Evolutionary conservation across 202 grass and related monocot genomes (phyloP).

Genomic region (Tripidium arundinaceum): DNA sequence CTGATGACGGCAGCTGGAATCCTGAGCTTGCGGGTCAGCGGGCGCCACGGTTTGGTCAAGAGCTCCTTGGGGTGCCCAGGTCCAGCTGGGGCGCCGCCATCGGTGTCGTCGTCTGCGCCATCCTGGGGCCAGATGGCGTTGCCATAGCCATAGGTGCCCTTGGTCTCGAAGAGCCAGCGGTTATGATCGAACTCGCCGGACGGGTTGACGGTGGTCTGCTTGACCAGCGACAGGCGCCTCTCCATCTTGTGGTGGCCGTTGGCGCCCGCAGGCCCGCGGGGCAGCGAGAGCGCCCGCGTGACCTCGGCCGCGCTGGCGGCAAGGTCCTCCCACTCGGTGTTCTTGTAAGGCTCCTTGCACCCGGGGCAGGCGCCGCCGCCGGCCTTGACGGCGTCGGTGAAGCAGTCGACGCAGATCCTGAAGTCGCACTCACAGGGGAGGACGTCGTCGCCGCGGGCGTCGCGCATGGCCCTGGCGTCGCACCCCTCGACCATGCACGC

Average conservation of each 20-base stretch:
- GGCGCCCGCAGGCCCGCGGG: not conserved
- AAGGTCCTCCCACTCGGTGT: conserved; percentile 66
- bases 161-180: conserved; percentile 98
- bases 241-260: conserved; percentile 48
- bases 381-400: conserved; percentile 79
- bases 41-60: conserved; percentile 81
- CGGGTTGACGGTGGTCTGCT: conserved; percentile 31
- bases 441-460: conserved; percentile 57
- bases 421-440: conserved; percentile 91
- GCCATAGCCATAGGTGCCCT: conserved; percentile 96
- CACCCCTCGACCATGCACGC: conserved; percentile 73
- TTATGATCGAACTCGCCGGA: conserved; percentile 86
- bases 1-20: conserved; percentile 85
- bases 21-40: conserved; percentile 88
- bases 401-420: conserved; percentile 88
- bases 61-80: conserved; percentile 78
- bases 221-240: conserved; percentile 58
- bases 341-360: conserved; percentile 91
- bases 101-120: conserved; percentile 38
- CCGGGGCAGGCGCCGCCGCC: conserved; percentile 57
- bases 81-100: conserved; percentile 30
- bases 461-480: conserved; percentile 59
- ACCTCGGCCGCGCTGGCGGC: not conserved
- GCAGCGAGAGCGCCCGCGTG: conserved; percentile 59
- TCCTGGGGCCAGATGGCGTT: conserved; percentile 95